phyloP scores from a whole-genome alignment of 129 eudicot species.

The Arctium lappa region DNA sequence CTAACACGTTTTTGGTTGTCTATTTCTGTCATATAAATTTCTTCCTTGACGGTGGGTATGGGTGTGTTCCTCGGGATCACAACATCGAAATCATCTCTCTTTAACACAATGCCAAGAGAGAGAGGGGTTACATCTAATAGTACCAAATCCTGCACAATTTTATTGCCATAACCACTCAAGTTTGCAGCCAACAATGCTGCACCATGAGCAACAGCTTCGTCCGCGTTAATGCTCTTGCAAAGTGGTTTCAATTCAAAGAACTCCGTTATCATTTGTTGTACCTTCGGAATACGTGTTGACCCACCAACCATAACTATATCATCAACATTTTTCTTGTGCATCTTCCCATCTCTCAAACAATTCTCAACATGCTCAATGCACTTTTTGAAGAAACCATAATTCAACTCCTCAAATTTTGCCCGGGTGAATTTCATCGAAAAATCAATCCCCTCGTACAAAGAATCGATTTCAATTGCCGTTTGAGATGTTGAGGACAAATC shows the following conservation, averaged over 20 bases:
- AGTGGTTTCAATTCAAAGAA: slow-evolving; percentile 12
- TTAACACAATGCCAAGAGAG: not conserved
- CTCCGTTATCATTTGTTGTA: slow-evolving; percentile 13
- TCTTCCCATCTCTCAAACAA: slow-evolving; percentile 17
- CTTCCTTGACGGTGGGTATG: slow-evolving; percentile 4
- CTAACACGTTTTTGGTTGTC: not conserved
- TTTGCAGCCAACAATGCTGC: slow-evolving; percentile 26
- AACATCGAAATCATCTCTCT: not conserved
- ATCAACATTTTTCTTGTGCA: slow-evolving; percentile 9
- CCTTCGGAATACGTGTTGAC: slow-evolving; percentile 18
- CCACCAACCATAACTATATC: slow-evolving; percentile 21
- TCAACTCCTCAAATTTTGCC: slow-evolving; percentile 10
- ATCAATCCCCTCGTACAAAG: slow-evolving; percentile 10
- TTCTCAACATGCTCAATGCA: slow-evolving; percentile 6
- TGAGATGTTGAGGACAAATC: slow-evolving; percentile 13
- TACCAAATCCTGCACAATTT: slow-evolving; percentile 9
- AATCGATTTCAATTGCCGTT: slow-evolving; percentile 3
- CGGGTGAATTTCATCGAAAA: slow-evolving; percentile 6
- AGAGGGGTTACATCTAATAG: slow-evolving; percentile 24
- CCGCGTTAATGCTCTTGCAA: slow-evolving; percentile 8
- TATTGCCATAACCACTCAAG: not conserved
- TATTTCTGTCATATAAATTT: not conserved
- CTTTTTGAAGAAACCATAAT: not conserved
- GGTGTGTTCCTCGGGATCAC: slow-evolving; percentile 15
- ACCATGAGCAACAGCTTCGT: slow-evolving; percentile 22